Evolutionary conservation across 177 flowering plant species (phyloP).

Genomic region (Vitis hybrid): DNA sequence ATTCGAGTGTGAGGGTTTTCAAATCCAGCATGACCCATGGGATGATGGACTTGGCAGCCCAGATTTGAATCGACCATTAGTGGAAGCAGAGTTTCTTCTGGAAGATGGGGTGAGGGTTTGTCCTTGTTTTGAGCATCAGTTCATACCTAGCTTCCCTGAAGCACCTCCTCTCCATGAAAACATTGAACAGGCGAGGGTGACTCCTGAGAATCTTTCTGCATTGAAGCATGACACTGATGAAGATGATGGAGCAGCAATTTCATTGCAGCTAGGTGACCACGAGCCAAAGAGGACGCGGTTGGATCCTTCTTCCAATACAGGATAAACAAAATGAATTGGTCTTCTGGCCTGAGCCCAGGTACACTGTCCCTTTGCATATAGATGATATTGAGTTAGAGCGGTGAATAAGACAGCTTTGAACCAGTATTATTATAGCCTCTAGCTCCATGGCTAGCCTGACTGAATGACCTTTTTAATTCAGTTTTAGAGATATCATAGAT

Average conservation of each 20-base stretch:
- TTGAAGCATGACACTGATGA: constrained; percentile 60
- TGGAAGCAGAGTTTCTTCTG: constrained; percentile 30
- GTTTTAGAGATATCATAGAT: too few relatives aligned
- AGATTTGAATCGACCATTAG: constrained; percentile 29
- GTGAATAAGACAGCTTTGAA: too few relatives aligned
- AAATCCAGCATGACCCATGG: constrained; percentile 44
- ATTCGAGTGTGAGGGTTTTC: constrained; percentile 41
- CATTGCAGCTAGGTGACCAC: constrained; percentile 75
- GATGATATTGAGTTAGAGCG: too few relatives aligned
- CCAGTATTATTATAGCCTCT: too few relatives aligned
- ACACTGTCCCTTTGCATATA: too few relatives aligned
- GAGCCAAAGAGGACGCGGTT: constrained; percentile 75
- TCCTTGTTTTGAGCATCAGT: constrained; percentile 59
- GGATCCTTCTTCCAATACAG: constrained; percentile 27
- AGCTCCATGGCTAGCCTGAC: too few relatives aligned
- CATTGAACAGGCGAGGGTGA: constrained; percentile 24
- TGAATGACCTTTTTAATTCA: too few relatives aligned
- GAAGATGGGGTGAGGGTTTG: constrained; percentile 32
- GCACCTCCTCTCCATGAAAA: constrained; percentile 44
- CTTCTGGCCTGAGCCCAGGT: too few relatives aligned
- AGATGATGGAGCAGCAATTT: constrained; percentile 46
- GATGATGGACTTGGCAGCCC: constrained; percentile 32
- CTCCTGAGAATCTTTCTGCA: constrained; percentile 62
- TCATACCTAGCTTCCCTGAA: constrained; percentile 58
- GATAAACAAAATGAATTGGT: constrained; percentile 31